Evolutionary conservation across 805 yeast genomes (phyloP), one percentile per base, ranked within the genome.

Genomic region (Candida pseudofarinosa): DNA sequence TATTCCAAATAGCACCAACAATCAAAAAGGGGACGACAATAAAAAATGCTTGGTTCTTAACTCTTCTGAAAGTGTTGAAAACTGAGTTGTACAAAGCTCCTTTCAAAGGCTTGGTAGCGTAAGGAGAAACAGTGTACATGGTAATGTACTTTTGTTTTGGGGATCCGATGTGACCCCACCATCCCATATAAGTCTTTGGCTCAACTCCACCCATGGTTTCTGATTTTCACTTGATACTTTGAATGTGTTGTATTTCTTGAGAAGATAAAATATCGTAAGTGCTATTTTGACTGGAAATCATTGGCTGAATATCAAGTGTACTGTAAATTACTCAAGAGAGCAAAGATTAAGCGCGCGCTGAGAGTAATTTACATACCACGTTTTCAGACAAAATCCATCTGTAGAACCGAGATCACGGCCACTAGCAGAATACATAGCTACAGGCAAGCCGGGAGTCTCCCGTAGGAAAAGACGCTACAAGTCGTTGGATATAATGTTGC

Each of bases 161-260:
- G 68, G 86, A 77, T 62, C 95, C 96, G 63, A 89, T 69, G 73
- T 76, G 68, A 63, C 97, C 97, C 97, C 97, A 89, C 97, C 97
- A 89, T 57, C 97, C 97, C 91, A 87, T 83, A 62, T 85, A 89
- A 60, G 88, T 63, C 56, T 77, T 80, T 57, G 83, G 82, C 56
- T 79, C 79, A 39, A 53, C 49, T 42, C 65, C 65, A 43, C 55
- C 65, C 65, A 60, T 60, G 37, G 35, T 55, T 26, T 16, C 37
- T 6, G 7, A n/a, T 18, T 12, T 17, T 23, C 17, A 19, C 37
- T 39, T 23, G 15, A 19, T 39, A 19, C n/a, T 19, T 31, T 32
- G 41, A 39, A 32, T 32, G 13, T 32, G 34, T 32, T 32, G 7
- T 32, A 32, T 6, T 23, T 6, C 6, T 23, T 23, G 6, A 23